Evolutionary conservation across 148 eudicot genomes (phyloP).

Genomic region (Dysphania ambrosioides): DNA sequence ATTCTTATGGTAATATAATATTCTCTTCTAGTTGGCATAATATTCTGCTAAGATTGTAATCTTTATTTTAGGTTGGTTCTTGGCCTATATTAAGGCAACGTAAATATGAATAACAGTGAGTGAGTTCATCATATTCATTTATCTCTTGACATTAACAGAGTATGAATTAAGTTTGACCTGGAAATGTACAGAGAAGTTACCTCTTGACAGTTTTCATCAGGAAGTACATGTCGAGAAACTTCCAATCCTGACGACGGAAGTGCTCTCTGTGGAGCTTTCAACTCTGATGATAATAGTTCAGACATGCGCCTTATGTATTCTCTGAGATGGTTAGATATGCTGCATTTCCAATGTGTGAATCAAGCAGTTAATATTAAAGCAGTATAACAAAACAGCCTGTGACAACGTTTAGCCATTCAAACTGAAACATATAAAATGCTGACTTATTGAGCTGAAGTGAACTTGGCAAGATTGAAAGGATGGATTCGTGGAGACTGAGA

Average conservation of each 20-base stretch:
- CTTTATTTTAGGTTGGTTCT: no score
- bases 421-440: not conserved
- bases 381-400: not conserved
- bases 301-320: slow-evolving; percentile 39
- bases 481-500: not conserved
- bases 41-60: no score
- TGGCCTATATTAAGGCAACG: no score
- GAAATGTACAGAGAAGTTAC: slow-evolving; percentile 5
- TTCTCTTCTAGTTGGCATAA: no score
- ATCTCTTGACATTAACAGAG: no score
- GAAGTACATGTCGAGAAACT: slow-evolving; percentile 16
- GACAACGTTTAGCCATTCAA: no score
- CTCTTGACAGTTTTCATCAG: slow-evolving; percentile 19
- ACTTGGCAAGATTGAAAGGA: not conserved
- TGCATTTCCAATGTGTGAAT: slow-evolving; percentile 26
- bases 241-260: slow-evolving; percentile 16
- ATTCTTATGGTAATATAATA: no score
- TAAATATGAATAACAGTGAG: no score
- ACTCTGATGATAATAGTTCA: slow-evolving; percentile 26
- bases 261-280: slow-evolving; percentile 15
- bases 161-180: not conserved
- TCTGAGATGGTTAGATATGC: slow-evolving; percentile 55
- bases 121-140: no score
- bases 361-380: slow-evolving; percentile 7
- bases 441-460: not conserved